Base-by-base conservation (phyloP, 1,139 yeast species). In the Candida buenavistaensis region DNA sequence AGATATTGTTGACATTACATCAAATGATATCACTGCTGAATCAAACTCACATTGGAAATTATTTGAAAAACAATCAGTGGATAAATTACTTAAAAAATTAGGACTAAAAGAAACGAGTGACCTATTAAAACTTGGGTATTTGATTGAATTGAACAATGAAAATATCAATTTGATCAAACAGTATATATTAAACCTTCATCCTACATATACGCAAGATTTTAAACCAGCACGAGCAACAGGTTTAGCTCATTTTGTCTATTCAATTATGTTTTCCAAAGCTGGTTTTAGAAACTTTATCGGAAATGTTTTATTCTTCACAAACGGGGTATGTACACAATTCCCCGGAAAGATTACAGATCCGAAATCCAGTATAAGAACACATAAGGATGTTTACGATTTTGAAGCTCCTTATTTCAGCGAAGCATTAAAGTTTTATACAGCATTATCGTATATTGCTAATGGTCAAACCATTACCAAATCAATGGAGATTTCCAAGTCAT, bases 161-260 rank as follows among this genome's bases (percentile, higher is more conserved):
- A 23, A 26, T 6, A 30, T 29, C n/a, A 19, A 23, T 9, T 22
- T 16, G 33, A 32, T 21, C 35, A 2, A 8, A 14, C 1, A 30
- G 54, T 45, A 47, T 19, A 37, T 65, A 4, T 32, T 27, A 14
- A 32, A 24, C 22, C 8, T 66, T 5, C 43, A 30, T 14, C 65
- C 68, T 1, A 56, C 45, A n/a, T 33, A 50, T 7, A 55, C 68
- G 0, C 35, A 46, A 12, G 44, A 58, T 1, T 59, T 50, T 26
- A 63, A 59, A 35, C 64, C 72, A 1, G 41, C 50, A 2, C 45
- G 72, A 30, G 44, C 55, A 1, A 52, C 68, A 0, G 74, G 74
- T 0, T 41, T 63, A 10, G 64, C 72, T 3, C 45, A 54, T 21
- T 57, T 52, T 37, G 36, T 63, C 3, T 39, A 53, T 1, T 38